Evolutionary conservation across 2,329 filamentous ascomycete genomes (phyloP).

Genomic region (Phaeosphaeriaceae sp.): DNA sequence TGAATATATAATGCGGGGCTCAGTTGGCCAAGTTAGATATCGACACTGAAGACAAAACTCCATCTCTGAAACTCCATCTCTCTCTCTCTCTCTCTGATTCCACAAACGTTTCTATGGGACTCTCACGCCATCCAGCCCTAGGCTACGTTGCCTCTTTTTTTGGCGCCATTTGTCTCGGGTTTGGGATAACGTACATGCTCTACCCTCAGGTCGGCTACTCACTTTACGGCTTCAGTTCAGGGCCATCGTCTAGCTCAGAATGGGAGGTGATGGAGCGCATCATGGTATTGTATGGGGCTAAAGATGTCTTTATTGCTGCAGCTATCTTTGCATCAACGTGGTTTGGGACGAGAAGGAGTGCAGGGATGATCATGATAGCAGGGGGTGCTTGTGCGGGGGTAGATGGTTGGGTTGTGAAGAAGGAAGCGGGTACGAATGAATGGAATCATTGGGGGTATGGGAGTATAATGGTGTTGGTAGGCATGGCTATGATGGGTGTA

Average conservation of each 20-base stretch:
- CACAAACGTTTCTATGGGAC: conserved; percentile 8
- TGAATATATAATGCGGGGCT: too few species aligned
- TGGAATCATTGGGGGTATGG: conserved; percentile 60
- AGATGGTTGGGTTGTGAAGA: conserved; percentile 54
- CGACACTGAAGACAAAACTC: not conserved
- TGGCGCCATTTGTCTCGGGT: conserved; percentile 39
- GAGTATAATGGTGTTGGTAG: conserved; percentile 43
- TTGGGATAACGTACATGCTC: conserved; percentile 52
- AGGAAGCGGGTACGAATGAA: conserved; percentile 49
- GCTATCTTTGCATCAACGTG: conserved; percentile 48
- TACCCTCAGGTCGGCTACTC: conserved; percentile 43
- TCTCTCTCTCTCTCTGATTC: not conserved
- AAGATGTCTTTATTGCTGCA: conserved; percentile 59
- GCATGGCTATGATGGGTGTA: conserved; percentile 43
- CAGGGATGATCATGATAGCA: conserved; percentile 54
- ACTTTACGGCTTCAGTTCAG: conserved; percentile 47
- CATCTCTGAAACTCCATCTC: too few species aligned
- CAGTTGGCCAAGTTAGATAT: too few species aligned
- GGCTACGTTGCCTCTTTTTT: conserved; percentile 27
- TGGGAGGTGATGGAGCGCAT: conserved; percentile 52
- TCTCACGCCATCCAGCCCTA: conserved; percentile 16
- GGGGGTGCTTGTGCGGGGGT: conserved; percentile 52
- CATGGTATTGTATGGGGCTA: conserved; percentile 56
- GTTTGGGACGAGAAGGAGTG: conserved; percentile 48
- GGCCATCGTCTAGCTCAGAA: conserved; percentile 35